Percentiles rank a stretch among this genome's conserved stretches.
phyloP scores from a whole-genome alignment of 371 early-diverging fungal species.

The Apophysomyces ossiformis region DNA sequence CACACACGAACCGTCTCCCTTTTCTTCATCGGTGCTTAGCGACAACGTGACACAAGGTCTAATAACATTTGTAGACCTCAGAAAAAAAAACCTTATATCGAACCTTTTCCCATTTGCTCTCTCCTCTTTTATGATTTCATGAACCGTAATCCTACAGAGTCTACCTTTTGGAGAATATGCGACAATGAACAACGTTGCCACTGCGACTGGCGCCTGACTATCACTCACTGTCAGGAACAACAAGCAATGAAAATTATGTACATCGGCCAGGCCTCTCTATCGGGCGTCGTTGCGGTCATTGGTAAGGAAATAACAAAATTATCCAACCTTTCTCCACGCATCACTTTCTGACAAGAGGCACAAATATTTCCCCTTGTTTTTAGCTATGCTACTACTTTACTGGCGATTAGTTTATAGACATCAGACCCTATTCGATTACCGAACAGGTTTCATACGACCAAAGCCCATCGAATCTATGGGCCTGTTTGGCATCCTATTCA shows the following conservation, averaged over 20 bases:
- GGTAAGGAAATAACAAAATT: slow-evolving; percentile 15
- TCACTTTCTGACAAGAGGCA: background rate
- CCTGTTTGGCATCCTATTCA: slow-evolving; percentile 22
- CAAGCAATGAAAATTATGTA: slow-evolving; percentile 17
- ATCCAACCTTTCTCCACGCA: no score
- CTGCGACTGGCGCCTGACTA: slow-evolving; percentile 34
- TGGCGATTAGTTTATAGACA: slow-evolving; percentile 24
- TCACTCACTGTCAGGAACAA: slow-evolving; percentile 21
- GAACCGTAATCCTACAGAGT: slow-evolving; percentile 3
- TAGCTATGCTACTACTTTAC: slow-evolving; percentile 18
- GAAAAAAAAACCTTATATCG: background rate
- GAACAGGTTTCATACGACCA: slow-evolving; percentile 26
- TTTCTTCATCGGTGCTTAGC: no score
- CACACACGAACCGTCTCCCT: no score
- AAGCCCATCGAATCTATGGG: slow-evolving; percentile 32
- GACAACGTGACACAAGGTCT: no score
- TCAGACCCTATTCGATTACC: slow-evolving; percentile 25
- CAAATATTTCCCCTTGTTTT: background rate
- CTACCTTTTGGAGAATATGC: slow-evolving; percentile 26
- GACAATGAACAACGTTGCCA: slow-evolving; percentile 21
- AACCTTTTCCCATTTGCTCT: background rate
- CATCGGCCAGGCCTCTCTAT: slow-evolving; percentile 19
- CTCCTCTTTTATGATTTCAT: background rate
- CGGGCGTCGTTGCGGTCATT: slow-evolving; percentile 20
- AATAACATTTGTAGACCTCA: no score